Base-by-base conservation (phyloP, 768 basidiomycete genomes). In the Amanita rimosa region DNA sequence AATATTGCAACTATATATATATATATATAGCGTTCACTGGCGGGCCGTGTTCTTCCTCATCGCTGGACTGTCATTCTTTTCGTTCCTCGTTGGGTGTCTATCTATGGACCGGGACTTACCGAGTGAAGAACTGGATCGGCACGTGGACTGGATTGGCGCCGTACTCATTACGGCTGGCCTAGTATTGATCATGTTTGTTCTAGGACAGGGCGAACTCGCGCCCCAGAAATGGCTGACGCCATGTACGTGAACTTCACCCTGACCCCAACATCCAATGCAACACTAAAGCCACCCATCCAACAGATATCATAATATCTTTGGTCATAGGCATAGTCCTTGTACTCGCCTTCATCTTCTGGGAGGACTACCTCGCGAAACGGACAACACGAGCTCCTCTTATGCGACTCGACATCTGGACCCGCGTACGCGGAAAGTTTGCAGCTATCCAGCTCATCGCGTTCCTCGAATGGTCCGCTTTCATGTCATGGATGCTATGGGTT, bases 81-180 rank as follows among this genome's bases (percentile, higher is more conserved):
- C 76, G 44, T 62, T 74, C 10, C 16, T 81, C 2, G 67, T 75
- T 1, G 86, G 74, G 0, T 57, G 76, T 1, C 46, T 81, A 14
- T 72, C 73, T 1, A 78, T 94, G 26, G 82, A 85, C 22, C 26
- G 62, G 0, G 89, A 93, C 54, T 41, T 57, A 24, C 69, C 68
- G 6, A 68, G 74, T 0, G 44, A 56, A 5, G 70, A 72, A 46
- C 44, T 44, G 0, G 73, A 74, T 50, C 60, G 67, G 22, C 68
- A 79, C 0, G 71, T 91, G 0, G 90, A 93, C 52, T 90, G 86
- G 85, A 62, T 85, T 16, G 89, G 90, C 2, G 83, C 82, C 0
- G 61, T 71, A 9, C 61, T 91, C 14, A 62, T 67, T 8, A 87
- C 85, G 0, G 59, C 66, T 0, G 86, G 83, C 0, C 64, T 91